Evolutionary conservation across 768 basidiomycete genomes (phyloP), one percentile per base, ranked within the genome.

Genomic region (Agaricus subrufescens): DNA sequence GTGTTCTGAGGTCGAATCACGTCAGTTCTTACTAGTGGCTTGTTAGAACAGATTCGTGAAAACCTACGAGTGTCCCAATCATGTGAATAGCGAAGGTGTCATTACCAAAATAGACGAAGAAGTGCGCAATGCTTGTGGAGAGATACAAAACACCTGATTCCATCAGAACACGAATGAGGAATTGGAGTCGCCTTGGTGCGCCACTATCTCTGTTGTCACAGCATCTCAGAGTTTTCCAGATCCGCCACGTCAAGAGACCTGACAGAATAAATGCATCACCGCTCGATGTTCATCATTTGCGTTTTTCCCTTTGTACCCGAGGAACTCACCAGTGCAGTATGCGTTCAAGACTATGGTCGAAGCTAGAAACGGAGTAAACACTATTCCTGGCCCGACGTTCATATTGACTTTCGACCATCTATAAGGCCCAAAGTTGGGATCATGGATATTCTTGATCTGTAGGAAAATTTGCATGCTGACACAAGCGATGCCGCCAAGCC

Each of bases 321-420:
- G 19, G 19, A 25, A 34, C 27, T n/a, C n/a, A 59, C 58, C 23
- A 14, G 58, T 60, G 8, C 40, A 50, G 30, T 60, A 60, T 19
- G 40, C 25, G 15, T 60, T 60, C 23, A 60, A 23, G 14, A 49
- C 47, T 14, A 50, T 51, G n/a, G 55, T 60, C 25, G 49, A 56
- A 19, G 19, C 19, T 19, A 19, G 19, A 19, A 19, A 19, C 19
- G 19, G 19, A 19, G 19, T 19, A 19, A 51, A 42, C 45, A 57
- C 48, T 31, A 56, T 52, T 8, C 57, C 50, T 11, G 57, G 57
- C 4, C 54, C 49, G 27, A 59, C 15, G n/a, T 39, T 23, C 57
- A 58, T 58, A 23, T 52, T 52, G 6, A 58, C 50, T 0, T 26
- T 29, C 27, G 30, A 34, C 59, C 43, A 46, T 31, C 37, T 38